These are phyloP conservation scores for Saccharomyces eubayanus DNA, from an alignment of 805 yeast genomes.

Conservation along the genomic window DNA sequence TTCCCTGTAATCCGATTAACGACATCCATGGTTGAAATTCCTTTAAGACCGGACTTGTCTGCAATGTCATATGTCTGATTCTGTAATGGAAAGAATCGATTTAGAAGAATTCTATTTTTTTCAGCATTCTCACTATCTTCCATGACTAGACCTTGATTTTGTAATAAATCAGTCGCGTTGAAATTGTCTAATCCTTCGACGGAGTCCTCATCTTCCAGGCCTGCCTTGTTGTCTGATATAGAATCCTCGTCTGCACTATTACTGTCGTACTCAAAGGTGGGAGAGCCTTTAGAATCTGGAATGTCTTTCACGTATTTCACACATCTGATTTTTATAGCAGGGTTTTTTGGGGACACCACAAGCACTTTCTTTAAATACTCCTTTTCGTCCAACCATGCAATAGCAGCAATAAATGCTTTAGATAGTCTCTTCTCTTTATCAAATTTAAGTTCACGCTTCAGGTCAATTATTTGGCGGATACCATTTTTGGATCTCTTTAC, in stretches of 20 bases:
- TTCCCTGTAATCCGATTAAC: conserved; percentile 45
- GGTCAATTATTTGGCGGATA: conserved; percentile 51
- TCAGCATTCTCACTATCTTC: conserved; percentile 12
- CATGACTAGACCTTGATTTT: conserved; percentile 20
- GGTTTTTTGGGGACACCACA: conserved; percentile 40
- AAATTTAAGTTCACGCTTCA: conserved; percentile 50
- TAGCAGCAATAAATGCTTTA: conserved; percentile 42
- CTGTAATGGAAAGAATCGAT: conserved; percentile 53
- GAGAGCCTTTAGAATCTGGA: conserved; percentile 19
- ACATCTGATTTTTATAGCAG: conserved; percentile 42
- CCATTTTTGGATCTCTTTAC: conserved; percentile 52
- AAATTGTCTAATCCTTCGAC: conserved; percentile 24
- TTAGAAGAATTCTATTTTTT: conserved; percentile 28
- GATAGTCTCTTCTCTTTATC: conserved; percentile 35
- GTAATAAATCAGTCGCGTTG: conserved; percentile 24
- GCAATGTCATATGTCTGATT: conserved; percentile 53
- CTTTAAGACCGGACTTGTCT: conserved; percentile 35
- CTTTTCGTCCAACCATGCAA: conserved; percentile 37
- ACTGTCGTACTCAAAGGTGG: conserved; percentile 21
- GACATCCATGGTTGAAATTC: conserved; percentile 54
- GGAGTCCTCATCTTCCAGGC: conserved; percentile 28
- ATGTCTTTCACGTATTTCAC: conserved; percentile 37
- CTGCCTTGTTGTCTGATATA: conserved; percentile 23
- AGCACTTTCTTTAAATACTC: conserved; percentile 44
- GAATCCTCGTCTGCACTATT: conserved; percentile 24